A percentile compares a stretch with the other conserved stretches of the same genome.
phyloP scores from a whole-genome alignment of 1,139 yeast species.

The Lodderomyces jiufengensis region DNA sequence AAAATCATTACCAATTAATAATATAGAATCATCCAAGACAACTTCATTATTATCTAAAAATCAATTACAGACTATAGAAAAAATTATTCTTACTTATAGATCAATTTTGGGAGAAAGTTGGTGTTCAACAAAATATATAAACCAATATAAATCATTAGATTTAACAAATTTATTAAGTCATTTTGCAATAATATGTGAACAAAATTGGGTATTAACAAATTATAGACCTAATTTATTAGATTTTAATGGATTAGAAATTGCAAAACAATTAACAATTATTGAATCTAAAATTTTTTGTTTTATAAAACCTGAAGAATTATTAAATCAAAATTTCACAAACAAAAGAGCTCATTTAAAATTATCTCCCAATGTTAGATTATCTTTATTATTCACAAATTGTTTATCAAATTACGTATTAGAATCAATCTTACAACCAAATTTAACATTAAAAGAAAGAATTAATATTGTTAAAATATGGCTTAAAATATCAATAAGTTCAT shows the following conservation, averaged over 20 bases:
- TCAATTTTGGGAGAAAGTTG: slow-evolving; percentile 50
- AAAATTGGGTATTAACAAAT: slow-evolving; percentile 45
- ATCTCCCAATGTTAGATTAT: slow-evolving; percentile 71
- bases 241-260: slow-evolving; percentile 75
- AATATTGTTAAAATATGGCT: slow-evolving; percentile 76
- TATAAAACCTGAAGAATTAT: slow-evolving; percentile 67
- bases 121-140: slow-evolving; percentile 32
- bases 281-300: slow-evolving; percentile 70
- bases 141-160: slow-evolving; percentile 29
- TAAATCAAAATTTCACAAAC: slow-evolving; percentile 68
- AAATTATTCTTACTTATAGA: slow-evolving; percentile 45
- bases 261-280: slow-evolving; percentile 78
- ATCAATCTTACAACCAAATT: slow-evolving; percentile 57
- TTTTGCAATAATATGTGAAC: slow-evolving; percentile 41
- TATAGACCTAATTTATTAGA: slow-evolving; percentile 57
- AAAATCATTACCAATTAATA: slow-evolving; percentile 38
- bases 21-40: slow-evolving; percentile 36
- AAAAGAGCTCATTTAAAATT: slow-evolving; percentile 58
- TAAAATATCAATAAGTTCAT: slow-evolving; percentile 77
- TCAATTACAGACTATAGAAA: slow-evolving; percentile 43
- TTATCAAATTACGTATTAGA: slow-evolving; percentile 82
- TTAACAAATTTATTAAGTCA: slow-evolving; percentile 27
- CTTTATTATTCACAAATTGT: slow-evolving; percentile 73
- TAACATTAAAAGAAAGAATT: slow-evolving; percentile 49
- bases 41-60: slow-evolving; percentile 34